Percentiles rank a stretch among this genome's conserved stretches.
phyloP scores from a whole-genome alignment of 2,329 filamentous ascomycete species.

The Lasiodiplodia hormozganensis region DNA sequence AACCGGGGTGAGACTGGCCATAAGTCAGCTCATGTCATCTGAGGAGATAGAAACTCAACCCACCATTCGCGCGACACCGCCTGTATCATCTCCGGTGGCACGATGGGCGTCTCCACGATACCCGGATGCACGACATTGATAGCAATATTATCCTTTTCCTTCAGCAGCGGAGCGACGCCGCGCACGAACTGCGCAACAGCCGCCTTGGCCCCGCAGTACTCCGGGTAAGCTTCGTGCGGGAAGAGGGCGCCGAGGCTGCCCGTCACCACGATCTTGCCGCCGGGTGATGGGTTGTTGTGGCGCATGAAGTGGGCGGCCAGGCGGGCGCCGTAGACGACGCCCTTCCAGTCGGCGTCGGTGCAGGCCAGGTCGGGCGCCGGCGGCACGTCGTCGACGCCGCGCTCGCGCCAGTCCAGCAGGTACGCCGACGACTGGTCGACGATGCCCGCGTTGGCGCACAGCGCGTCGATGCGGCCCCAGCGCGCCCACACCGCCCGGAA shows the following conservation, averaged over 20 bases:
- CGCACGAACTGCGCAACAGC: constrained; percentile 46
- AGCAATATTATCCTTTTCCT: constrained; percentile 55
- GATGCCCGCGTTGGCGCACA: constrained; percentile 60
- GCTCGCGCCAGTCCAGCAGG: constrained; percentile 46
- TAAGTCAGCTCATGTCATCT: background rate
- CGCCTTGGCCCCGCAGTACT: constrained; percentile 61
- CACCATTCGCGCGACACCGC: constrained; percentile 14
- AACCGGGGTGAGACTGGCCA: constrained; percentile 41
- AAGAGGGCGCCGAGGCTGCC: constrained; percentile 53
- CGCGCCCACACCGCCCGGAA: constrained; percentile 53
- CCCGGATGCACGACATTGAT: constrained; percentile 59
- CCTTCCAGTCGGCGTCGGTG: constrained; percentile 61
- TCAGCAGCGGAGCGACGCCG: constrained; percentile 33
- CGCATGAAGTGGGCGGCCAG: constrained; percentile 63
- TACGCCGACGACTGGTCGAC: constrained; percentile 55
- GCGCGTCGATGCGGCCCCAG: constrained; percentile 56
- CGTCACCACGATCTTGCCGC: constrained; percentile 55
- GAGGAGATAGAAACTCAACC: background rate
- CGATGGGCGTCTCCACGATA: constrained; percentile 50
- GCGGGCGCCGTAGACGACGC: constrained; percentile 57
- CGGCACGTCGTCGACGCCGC: constrained; percentile 44
- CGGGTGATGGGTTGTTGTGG: constrained; percentile 50
- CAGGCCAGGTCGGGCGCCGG: constrained; percentile 53
- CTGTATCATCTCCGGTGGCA: constrained; percentile 36
- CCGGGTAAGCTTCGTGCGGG: constrained; percentile 54